phyloP scores from a whole-genome alignment of 495 filamentous ascomycete species.

The Penicillium paradoxum region DNA sequence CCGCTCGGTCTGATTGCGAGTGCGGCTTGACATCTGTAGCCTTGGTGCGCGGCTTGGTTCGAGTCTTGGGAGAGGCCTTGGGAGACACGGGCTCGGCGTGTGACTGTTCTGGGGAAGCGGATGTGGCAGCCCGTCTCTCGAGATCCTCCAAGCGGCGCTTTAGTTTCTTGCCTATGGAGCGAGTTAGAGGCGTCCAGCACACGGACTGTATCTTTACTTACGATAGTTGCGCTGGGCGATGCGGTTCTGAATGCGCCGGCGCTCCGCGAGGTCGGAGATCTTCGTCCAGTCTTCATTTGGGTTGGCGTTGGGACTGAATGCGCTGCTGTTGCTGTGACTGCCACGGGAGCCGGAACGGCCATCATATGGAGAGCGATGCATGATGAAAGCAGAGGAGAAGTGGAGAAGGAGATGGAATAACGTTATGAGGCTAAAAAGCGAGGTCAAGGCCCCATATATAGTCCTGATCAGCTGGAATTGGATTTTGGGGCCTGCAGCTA shows the following conservation, averaged over 20 bases:
- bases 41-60: conserved; percentile 42
- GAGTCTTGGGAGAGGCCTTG: conserved; percentile 46
- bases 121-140: conserved; percentile 84
- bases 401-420: background rate
- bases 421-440: conserved; percentile 6
- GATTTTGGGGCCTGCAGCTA: conserved; percentile 27
- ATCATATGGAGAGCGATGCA: conserved; percentile 38
- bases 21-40: conserved; percentile 38
- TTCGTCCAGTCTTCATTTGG: conserved; percentile 99
- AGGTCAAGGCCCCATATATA: conserved; percentile 29
- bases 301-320: conserved; percentile 93
- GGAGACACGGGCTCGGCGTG: conserved; percentile 47
- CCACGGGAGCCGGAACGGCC: conserved; percentile 48
- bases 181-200: background rate
- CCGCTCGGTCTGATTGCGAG: conserved; percentile 23
- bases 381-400: conserved; percentile 13
- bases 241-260: conserved; percentile 91
- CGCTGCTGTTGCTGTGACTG: conserved; percentile 78
- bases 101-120: conserved; percentile 62
- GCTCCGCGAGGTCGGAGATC: conserved; percentile 94
- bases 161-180: conserved; percentile 85
- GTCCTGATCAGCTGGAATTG: conserved; percentile 24
- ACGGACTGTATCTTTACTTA: conserved; percentile 46
- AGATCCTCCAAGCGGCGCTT: conserved; percentile 97
- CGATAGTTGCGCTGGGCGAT: conserved; percentile 98